Evolutionary conservation across 2,329 filamentous ascomycete species (phyloP).

Genomic region (Trichoderma harzianum): DNA sequence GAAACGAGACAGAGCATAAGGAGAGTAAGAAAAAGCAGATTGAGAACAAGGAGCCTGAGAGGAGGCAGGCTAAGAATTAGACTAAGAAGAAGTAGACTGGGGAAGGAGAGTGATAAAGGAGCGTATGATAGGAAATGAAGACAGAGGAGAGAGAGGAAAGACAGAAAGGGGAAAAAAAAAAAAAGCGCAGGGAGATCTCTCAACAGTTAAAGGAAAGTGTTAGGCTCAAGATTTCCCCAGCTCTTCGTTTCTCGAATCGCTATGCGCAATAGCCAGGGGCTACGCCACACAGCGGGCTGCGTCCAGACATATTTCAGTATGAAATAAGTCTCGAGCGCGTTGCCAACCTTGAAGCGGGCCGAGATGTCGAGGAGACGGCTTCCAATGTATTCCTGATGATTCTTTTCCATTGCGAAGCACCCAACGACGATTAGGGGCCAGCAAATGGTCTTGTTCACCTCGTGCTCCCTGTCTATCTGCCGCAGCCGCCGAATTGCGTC

Average conservation of each 20-base stretch:
- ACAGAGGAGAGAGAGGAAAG: neutral
- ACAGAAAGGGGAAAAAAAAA: neutral
- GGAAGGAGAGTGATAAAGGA: neutral
- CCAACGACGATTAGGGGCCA: slow-evolving; percentile 40
- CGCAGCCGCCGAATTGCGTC: slow-evolving; percentile 26
- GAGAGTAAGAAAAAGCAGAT: too few relatives aligned
- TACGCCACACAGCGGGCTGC: slow-evolving; percentile 28
- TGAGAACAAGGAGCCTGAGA: too few relatives aligned
- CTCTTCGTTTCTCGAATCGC: slow-evolving; percentile 45
- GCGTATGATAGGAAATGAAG: neutral
- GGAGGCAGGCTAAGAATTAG: too few relatives aligned
- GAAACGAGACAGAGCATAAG: too few relatives aligned
- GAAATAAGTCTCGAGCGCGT: slow-evolving; percentile 42
- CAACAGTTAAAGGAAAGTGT: too few relatives aligned
- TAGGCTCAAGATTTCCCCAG: neutral
- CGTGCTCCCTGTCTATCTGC: slow-evolving; percentile 31
- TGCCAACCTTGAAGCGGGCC: slow-evolving; percentile 41
- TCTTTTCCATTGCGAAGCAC: slow-evolving; percentile 35
- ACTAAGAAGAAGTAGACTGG: too few relatives aligned
- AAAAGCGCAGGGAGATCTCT: neutral
- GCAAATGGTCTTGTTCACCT: slow-evolving; percentile 40
- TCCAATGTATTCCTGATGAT: slow-evolving; percentile 27
- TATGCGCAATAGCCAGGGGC: slow-evolving; percentile 42
- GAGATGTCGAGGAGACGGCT: slow-evolving; percentile 35
- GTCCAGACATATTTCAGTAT: slow-evolving; percentile 44